A percentile compares a stretch with the other conserved stretches of the same genome.
Evolutionary conservation across 75 land plant genomes (phyloP).

Genomic region (Sequoia sempervirens): DNA sequence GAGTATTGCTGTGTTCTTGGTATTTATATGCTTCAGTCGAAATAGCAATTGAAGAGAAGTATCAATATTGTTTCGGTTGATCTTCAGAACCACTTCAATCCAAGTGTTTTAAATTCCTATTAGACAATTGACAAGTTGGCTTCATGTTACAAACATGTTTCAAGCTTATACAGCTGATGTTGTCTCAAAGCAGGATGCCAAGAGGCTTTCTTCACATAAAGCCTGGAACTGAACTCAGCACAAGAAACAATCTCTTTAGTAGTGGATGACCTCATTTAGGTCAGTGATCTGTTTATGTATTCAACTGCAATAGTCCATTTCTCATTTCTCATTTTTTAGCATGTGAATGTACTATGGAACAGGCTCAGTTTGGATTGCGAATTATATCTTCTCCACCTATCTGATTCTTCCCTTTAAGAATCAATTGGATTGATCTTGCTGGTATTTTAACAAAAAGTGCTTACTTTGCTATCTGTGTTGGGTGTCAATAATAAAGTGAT

Average conservation of each 20-base stretch:
- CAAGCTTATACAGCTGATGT: conserved; percentile 61
- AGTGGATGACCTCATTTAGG: conserved; percentile 6
- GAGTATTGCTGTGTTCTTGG: background rate
- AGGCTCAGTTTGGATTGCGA: conserved; percentile 3
- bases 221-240: conserved; percentile 10
- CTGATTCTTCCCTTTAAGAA: conserved; percentile 10
- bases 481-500: background rate
- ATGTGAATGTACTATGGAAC: background rate
- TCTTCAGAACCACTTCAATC: background rate
- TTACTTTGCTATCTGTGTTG: conserved; percentile 6
- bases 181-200: conserved; percentile 75
- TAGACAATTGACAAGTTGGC: background rate
- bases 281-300: conserved; percentile 9
- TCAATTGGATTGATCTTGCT: conserved; percentile 8
- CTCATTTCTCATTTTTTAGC: background rate
- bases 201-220: conserved; percentile 62
- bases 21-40: background rate
- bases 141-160: background rate
- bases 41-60: background rate
- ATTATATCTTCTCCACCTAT: background rate
- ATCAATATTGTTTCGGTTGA: background rate
- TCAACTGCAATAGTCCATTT: conserved; percentile 5
- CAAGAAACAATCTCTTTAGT: background rate
- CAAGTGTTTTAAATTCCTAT: background rate
- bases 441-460: background rate